Conservation (phyloP, 345 rosid species). For the Excoecaria cochinchinensis region DNA sequence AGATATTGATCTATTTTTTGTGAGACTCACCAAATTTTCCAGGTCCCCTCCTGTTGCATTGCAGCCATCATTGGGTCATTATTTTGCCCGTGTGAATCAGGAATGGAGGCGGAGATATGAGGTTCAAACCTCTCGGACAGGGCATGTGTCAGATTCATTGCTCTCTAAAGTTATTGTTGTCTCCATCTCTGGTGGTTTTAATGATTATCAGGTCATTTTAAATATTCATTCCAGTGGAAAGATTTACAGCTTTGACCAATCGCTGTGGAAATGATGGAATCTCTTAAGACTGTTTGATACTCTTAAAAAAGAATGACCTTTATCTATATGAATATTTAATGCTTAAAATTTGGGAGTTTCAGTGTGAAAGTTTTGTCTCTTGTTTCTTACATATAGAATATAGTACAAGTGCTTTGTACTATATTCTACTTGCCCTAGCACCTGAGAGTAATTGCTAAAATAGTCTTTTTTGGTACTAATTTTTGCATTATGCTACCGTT, state of each 20-base stretch:
- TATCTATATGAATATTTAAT: neutral
- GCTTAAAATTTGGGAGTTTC: neutral
- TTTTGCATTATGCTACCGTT: neutral
- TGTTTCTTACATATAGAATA: neutral
- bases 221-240: slow-evolving; percentile 2
- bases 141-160: slow-evolving; percentile 54
- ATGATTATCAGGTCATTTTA: slow-evolving; percentile 80
- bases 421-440: neutral
- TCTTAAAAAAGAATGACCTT: neutral
- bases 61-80: slow-evolving; percentile 93
- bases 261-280: neutral
- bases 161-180: slow-evolving; percentile 77
- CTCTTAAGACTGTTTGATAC: slow-evolving; percentile 7
- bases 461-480: neutral
- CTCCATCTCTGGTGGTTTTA: slow-evolving; percentile 86
- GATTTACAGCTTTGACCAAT: neutral
- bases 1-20: slow-evolving; percentile 27
- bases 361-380: neutral
- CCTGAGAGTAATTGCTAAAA: neutral
- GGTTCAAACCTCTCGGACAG: slow-evolving; percentile 51
- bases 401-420: neutral
- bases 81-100: slow-evolving; percentile 67
- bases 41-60: slow-evolving; percentile 97
- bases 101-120: slow-evolving; percentile 87
- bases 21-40: slow-evolving; percentile 38